phyloP scores from a whole-genome alignment of 2,329 filamentous ascomycete species.

The Elsinoe batatas region DNA sequence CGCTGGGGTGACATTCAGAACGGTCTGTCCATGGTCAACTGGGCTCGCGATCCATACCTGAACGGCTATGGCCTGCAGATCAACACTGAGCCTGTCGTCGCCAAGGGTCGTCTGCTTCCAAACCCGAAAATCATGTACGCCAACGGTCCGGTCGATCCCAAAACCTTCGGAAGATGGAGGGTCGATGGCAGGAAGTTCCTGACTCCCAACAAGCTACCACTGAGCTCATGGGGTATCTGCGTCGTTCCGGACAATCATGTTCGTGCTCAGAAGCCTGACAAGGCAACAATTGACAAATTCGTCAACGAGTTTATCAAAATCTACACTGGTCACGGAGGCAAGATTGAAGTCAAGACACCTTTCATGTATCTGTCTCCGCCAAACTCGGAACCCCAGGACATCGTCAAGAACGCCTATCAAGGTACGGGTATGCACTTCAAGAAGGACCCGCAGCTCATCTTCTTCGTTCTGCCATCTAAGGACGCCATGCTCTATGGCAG shows the following conservation, averaged over 20 bases:
- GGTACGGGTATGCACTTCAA: conserved; percentile 45
- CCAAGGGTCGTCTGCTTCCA: conserved; percentile 59
- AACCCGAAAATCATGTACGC: conserved; percentile 64
- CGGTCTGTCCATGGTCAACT: conserved; percentile 58
- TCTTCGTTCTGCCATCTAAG: conserved; percentile 66
- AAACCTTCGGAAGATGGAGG: conserved; percentile 71
- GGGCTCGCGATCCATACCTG: conserved; percentile 59
- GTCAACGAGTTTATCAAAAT: conserved; percentile 51
- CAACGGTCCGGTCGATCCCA: conserved; percentile 45
- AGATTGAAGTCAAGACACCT: conserved; percentile 39
- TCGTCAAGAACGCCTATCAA: conserved; percentile 41
- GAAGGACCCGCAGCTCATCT: conserved; percentile 60
- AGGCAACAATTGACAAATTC: conserved; percentile 41
- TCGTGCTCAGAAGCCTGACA: conserved; percentile 28
- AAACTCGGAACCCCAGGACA: conserved; percentile 22
- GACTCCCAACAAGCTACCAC: conserved; percentile 48
- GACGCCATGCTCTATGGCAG: conserved; percentile 66
- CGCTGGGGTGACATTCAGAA: conserved; percentile 60
- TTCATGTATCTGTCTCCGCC: conserved; percentile 29
- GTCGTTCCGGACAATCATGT: conserved; percentile 50
- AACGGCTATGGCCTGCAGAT: conserved; percentile 65
- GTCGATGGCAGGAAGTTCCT: conserved; percentile 72
- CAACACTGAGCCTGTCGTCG: conserved; percentile 49
- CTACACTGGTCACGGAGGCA: conserved; percentile 53
- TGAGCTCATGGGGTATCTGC: conserved; percentile 68